Evolutionary conservation across 257 asterid species (phyloP).

Genomic region (Fraxinus quadrangulata): DNA sequence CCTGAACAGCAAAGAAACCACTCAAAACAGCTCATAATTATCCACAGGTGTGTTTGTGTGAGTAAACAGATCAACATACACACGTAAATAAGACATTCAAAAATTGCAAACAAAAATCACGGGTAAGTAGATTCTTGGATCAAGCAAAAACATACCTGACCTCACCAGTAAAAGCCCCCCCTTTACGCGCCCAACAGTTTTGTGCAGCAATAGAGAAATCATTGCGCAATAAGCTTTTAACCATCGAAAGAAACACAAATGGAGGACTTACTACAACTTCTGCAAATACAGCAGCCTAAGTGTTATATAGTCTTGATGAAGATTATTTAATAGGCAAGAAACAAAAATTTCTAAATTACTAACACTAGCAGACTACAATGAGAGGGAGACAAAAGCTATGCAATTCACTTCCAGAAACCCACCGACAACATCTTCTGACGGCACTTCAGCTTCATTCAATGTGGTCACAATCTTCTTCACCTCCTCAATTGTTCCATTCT

Average conservation of each 20-base stretch:
- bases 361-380: not conserved
- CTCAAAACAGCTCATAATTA: not conserved
- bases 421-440: constrained; percentile 48
- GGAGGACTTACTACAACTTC: constrained; percentile 55
- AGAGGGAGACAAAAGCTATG: not conserved
- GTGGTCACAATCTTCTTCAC: constrained; percentile 40
- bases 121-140: not conserved
- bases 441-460: constrained; percentile 47
- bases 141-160: constrained; percentile 36
- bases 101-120: not conserved
- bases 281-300: constrained; percentile 21
- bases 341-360: not conserved
- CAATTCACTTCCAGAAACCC: not conserved
- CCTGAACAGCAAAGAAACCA: not conserved
- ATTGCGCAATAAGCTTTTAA: constrained; percentile 42
- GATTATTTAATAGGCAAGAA: not conserved
- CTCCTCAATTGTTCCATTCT: constrained; percentile 43
- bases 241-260: constrained; percentile 40
- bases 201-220: constrained; percentile 51
- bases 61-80: not conserved
- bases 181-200: constrained; percentile 49
- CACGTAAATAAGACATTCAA: not conserved
- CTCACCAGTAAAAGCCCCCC: constrained; percentile 50
- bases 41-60: not conserved
- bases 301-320: not conserved